Evolutionary conservation across 2,329 filamentous ascomycete genomes (phyloP).

Genomic region (Aspergillus ustus): DNA sequence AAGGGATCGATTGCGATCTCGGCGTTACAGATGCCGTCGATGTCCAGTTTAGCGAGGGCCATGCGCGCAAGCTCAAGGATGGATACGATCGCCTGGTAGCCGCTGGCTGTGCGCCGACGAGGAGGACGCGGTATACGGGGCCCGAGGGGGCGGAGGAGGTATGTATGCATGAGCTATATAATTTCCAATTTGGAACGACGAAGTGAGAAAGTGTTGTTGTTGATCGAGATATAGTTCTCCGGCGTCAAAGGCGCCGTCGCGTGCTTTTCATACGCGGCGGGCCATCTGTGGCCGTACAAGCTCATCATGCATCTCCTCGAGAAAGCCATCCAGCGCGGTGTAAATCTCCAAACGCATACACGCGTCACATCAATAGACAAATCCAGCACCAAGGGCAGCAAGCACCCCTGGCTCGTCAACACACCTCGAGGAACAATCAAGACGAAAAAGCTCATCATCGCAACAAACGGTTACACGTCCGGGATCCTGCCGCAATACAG

Average conservation of each 20-base stretch:
- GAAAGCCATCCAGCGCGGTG: constrained; percentile 53
- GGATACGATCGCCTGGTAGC: constrained; percentile 27
- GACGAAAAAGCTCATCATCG: constrained; percentile 70
- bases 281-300: constrained; percentile 70
- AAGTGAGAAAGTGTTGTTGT: too few species aligned
- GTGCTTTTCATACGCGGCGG: constrained; percentile 40
- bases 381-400: too few species aligned
- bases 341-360: constrained; percentile 61
- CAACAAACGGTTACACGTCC: constrained; percentile 84
- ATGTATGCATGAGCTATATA: too few species aligned
- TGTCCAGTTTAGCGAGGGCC: constrained; percentile 39
- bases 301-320: constrained; percentile 74
- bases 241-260: constrained; percentile 44
- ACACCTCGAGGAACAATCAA: constrained; percentile 71
- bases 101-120: constrained; percentile 30
- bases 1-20: constrained; percentile 51
- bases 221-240: constrained; percentile 32
- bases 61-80: constrained; percentile 36
- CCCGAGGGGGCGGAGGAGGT: constrained; percentile 32
- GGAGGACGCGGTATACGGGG: constrained; percentile 29
- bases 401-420: constrained; percentile 64
- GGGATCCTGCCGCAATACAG: constrained; percentile 71
- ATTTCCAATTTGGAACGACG: too few species aligned
- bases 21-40: constrained; percentile 45
- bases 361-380: constrained; percentile 59